Conservation (phyloP, 1,284 basidiomycete species). For the Rhodotorula sp. region DNA sequence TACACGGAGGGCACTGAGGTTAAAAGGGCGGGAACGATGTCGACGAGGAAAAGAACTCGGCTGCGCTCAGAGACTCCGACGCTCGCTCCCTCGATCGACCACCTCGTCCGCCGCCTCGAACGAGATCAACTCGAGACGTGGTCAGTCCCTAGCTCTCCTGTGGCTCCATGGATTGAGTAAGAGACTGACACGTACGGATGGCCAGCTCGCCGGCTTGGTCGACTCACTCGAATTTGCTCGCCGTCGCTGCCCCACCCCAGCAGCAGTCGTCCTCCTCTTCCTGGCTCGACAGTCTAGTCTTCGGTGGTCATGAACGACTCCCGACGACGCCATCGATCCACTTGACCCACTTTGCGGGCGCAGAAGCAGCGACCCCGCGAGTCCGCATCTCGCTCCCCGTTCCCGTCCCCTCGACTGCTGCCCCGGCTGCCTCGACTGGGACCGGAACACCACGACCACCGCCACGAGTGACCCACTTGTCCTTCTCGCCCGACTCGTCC, state of each 20-base stretch:
- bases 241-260: constrained; percentile 11
- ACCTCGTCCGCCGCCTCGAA: constrained; percentile 1
- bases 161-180: fast-evolving
- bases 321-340: constrained; percentile 2
- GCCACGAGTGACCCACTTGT: constrained; percentile 19
- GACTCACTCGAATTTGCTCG: constrained; percentile 27
- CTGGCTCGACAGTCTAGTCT: background rate
- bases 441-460: background rate
- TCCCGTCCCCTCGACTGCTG: constrained; percentile 5
- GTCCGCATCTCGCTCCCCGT: constrained; percentile 13
- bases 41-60: too few species aligned
- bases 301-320: background rate
- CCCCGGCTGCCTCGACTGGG: background rate
- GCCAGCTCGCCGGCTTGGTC: constrained; percentile 17
- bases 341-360: constrained; percentile 21
- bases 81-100: constrained; percentile 1
- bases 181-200: background rate
- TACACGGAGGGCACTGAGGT: too few species aligned
- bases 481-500: constrained; percentile 25
- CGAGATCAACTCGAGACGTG: background rate
- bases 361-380: constrained; percentile 8
- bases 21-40: too few species aligned
- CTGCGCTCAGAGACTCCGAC: too few species aligned
- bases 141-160: background rate
- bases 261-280: background rate